phyloP scores from a whole-genome alignment of 495 filamentous ascomycete genomes.

The Talaromyces stipitatus region DNA sequence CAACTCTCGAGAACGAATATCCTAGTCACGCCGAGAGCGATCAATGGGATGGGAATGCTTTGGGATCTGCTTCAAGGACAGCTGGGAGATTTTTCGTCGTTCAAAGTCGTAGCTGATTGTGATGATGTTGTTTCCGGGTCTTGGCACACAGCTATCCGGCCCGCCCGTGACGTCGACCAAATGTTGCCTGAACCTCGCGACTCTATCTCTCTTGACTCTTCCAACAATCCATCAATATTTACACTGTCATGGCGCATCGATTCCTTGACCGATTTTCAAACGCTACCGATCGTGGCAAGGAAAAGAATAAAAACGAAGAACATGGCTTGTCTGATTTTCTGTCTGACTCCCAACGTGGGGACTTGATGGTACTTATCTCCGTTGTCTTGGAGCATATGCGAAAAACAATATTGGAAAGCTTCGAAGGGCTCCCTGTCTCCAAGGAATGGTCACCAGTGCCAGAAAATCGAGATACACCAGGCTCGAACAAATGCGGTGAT shows the following conservation, averaged over 20 bases:
- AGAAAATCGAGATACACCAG: conserved; percentile 4
- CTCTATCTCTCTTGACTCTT: neutral
- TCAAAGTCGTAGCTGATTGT: conserved; percentile 40
- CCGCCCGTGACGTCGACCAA: neutral
- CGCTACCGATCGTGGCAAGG: neutral
- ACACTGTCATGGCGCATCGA: neutral
- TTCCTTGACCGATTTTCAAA: neutral
- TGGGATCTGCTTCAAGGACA: conserved; percentile 56
- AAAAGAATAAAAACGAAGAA: conserved; percentile 8
- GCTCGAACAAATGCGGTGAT: neutral
- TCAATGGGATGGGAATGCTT: conserved; percentile 56
- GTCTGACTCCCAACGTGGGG: conserved; percentile 39
- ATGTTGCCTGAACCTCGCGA: neutral
- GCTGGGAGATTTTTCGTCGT: conserved; percentile 75
- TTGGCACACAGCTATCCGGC: neutral
- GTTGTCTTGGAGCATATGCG: conserved; percentile 39
- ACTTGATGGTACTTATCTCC: conserved; percentile 40
- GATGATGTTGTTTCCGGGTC: neutral
- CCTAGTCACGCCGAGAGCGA: conserved; percentile 28
- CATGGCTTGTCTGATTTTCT: conserved; percentile 44
- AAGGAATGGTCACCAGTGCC: conserved; percentile 3
- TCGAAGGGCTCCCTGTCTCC: conserved; percentile 17
- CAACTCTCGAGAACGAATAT: conserved; percentile 9
- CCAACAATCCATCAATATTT: neutral
- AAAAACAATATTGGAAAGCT: conserved; percentile 28